A percentile compares a stretch with the other conserved stretches of the same genome.
Conservation (phyloP, 2,329 filamentous ascomycete species). For the Hawksworthiomyces lignivorus region DNA sequence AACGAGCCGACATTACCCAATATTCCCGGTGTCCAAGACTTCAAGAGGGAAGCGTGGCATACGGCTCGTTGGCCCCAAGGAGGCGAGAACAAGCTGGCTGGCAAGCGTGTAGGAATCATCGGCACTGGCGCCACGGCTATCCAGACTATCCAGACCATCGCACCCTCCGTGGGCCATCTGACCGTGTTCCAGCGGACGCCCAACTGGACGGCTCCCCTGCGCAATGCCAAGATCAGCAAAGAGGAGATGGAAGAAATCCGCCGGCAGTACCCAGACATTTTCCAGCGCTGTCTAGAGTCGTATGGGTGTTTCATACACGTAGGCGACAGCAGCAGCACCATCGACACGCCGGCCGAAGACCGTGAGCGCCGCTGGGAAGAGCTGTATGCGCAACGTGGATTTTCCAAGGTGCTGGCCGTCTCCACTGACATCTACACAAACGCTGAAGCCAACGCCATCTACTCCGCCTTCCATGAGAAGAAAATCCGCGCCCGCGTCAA, state of each 20-base stretch:
- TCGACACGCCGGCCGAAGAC: constrained; percentile 32
- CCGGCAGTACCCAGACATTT: constrained; percentile 31
- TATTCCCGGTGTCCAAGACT: constrained; percentile 18
- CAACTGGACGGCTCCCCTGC: constrained; percentile 51
- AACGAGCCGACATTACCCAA: constrained; percentile 35
- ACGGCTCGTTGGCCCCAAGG: constrained; percentile 13
- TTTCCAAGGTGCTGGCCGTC: constrained; percentile 4
- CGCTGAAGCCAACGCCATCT: constrained; percentile 22
- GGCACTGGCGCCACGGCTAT: constrained; percentile 17
- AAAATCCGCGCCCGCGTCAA: constrained; percentile 28
- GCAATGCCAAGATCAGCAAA: constrained; percentile 34
- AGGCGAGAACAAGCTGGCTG: constrained; percentile 5
- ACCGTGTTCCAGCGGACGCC: constrained; percentile 51
- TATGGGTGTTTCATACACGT: constrained; percentile 47
- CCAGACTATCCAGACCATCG: constrained; percentile 17
- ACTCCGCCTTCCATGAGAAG: constrained; percentile 22
- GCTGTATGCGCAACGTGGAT: constrained; percentile 25
- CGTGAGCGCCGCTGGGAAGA: constrained; percentile 34
- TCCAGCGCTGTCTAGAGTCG: constrained; percentile 33
- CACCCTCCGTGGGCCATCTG: constrained; percentile 21
- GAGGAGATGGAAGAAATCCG: constrained; percentile 37
- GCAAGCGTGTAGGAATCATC: constrained; percentile 16
- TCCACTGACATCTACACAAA: constrained; percentile 20
- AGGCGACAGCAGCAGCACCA: constrained; percentile 34
- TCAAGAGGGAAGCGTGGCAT: constrained; percentile 12